Percentiles rank a stretch among this genome's conserved stretches.
Conservation (phyloP, 495 filamentous ascomycete species). For the Penicillium flavigenum region DNA sequence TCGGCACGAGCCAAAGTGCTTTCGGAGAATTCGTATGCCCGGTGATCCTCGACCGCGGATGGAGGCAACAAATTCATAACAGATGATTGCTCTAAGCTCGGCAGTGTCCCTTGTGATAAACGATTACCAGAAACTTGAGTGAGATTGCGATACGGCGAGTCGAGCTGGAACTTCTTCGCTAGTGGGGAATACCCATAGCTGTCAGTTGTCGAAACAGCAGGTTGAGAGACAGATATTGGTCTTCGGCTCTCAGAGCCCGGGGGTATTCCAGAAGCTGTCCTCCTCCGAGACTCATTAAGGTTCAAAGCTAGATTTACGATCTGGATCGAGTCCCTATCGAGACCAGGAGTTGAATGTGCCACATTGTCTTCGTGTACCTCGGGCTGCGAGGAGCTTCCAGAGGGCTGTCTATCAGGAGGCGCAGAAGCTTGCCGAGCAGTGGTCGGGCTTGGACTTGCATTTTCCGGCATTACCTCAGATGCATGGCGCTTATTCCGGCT, state of each 20-base stretch:
- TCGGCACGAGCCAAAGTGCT: constrained; percentile 77
- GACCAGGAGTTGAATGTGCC: constrained; percentile 27
- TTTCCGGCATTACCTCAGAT: constrained; percentile 19
- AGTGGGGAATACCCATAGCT: constrained; percentile 20
- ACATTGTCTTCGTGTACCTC: constrained; percentile 11
- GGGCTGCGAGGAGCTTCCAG: constrained; percentile 16
- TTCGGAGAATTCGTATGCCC: constrained; percentile 66
- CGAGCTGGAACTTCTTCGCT: constrained; percentile 16
- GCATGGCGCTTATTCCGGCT: constrained; percentile 34
- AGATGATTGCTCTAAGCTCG: constrained; percentile 21
- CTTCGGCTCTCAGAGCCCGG: constrained; percentile 47
- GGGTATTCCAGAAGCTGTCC: constrained; percentile 52
- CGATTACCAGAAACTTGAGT: constrained; percentile 20
- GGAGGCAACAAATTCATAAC: constrained; percentile 36
- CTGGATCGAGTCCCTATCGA: constrained; percentile 76
- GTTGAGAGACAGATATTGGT: constrained; percentile 45
- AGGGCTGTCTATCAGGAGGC: constrained; percentile 11
- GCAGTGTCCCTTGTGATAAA: constrained; percentile 8
- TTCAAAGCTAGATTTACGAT: constrained; percentile 89
- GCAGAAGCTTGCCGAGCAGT: constrained; percentile 12
- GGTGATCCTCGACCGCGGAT: constrained; percentile 28
- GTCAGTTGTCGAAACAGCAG: constrained; percentile 18
- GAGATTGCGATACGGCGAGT: constrained; percentile 21
- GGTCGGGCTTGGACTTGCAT: constrained; percentile 12
- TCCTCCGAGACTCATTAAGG: constrained; percentile 76